Evolutionary conservation across 208 protist species (phyloP).

Genomic region (Acanthamoeba healyi): DNA sequence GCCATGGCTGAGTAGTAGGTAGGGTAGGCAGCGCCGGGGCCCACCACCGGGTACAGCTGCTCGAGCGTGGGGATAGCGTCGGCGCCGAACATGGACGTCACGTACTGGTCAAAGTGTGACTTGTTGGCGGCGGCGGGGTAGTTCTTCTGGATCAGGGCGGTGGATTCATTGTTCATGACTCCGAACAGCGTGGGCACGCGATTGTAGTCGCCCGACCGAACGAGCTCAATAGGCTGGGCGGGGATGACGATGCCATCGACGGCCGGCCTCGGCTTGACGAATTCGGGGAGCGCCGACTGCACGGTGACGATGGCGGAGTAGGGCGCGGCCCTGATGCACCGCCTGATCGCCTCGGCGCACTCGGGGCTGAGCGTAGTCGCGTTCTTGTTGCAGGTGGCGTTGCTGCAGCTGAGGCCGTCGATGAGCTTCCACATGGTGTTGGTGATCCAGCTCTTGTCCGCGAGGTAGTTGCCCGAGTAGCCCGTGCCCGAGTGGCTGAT

Average conservation of each 20-base stretch:
- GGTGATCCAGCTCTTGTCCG: constrained; percentile 4
- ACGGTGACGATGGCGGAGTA: background rate
- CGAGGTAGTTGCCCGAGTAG: constrained; percentile 7
- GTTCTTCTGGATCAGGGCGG: background rate
- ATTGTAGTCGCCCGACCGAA: background rate
- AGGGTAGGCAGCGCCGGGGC: too few species aligned
- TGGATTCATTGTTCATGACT: background rate
- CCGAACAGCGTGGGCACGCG: background rate
- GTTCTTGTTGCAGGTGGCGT: background rate
- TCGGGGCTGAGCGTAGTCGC: background rate
- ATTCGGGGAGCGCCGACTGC: background rate
- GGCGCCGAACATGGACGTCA: background rate
- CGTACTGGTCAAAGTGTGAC: background rate
- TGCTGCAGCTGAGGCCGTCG: background rate
- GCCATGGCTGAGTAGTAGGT: background rate
- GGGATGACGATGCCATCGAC: background rate
- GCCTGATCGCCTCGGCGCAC: background rate
- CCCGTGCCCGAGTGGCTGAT: constrained; percentile 7
- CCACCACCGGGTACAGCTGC: background rate
- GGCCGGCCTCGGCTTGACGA: background rate
- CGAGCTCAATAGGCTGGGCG: background rate
- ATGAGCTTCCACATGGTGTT: background rate
- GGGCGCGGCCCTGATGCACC: background rate
- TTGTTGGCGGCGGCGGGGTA: background rate
- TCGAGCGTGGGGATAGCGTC: background rate